Percentiles rank a stretch among this genome's conserved stretches.
Conservation (phyloP, 2,329 filamentous ascomycete genomes). For the Apiospora kogelbergensis region DNA sequence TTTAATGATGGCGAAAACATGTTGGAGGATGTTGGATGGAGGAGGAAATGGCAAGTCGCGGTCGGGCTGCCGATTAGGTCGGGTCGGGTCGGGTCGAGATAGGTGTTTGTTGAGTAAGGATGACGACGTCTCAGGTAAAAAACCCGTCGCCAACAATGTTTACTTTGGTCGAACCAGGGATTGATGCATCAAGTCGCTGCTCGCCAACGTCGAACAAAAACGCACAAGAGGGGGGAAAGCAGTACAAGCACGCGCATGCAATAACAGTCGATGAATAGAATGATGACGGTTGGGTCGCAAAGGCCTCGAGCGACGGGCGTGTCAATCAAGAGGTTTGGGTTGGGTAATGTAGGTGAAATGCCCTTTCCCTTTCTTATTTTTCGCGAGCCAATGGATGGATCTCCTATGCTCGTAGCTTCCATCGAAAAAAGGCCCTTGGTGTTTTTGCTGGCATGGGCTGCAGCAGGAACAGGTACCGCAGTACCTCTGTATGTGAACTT, state of each 20-base stretch:
- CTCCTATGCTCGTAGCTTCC: conserved; percentile 1
- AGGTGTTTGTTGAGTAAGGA: conserved; percentile 4
- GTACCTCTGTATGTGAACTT: not conserved
- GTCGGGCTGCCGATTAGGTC: not conserved
- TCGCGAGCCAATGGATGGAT: conserved; percentile 3
- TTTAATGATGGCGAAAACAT: conserved; percentile 62
- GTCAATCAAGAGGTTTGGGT: not conserved
- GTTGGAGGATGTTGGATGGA: conserved; percentile 21
- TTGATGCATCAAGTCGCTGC: conserved; percentile 19
- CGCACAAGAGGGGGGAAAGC: not conserved
- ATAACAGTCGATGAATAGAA: not conserved
- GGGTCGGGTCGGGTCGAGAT: conserved; percentile 9
- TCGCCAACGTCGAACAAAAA: conserved; percentile 22
- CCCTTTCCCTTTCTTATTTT: conserved; percentile 3
- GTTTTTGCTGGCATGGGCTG: not conserved
- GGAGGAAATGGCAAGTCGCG: conserved; percentile 10
- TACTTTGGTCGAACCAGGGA: conserved; percentile 25
- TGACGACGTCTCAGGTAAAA: not conserved
- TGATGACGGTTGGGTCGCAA: conserved; percentile 6
- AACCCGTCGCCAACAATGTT: conserved; percentile 5
- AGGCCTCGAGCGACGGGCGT: not conserved
- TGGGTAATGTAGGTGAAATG: not conserved
- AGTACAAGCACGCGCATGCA: not conserved
- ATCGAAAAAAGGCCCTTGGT: conserved; percentile 5
- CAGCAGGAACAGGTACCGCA: not conserved